Evolutionary conservation across 2,329 filamentous ascomycete genomes (phyloP), one percentile per base, ranked within the genome.

Genomic region (Cladophialophora psammophila): DNA sequence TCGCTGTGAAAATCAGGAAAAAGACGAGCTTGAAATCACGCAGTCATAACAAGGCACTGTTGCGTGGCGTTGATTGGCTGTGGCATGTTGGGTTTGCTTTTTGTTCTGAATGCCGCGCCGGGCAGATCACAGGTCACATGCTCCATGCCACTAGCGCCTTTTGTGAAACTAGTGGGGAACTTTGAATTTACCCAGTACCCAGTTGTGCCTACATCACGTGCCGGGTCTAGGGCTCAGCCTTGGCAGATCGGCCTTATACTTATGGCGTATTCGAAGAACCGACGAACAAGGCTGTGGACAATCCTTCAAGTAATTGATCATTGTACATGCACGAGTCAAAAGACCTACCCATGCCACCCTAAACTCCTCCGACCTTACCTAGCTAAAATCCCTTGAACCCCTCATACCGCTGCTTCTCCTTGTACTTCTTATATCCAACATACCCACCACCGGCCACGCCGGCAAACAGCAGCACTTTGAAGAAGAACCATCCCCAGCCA

Each of bases 401-500:
- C 52, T 48, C 63, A 36, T 72, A 70, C 77, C 86, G 87, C 78
- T 82, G 84, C 69, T 78, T 80, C 70, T 90, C 80, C 76, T 94
- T 87, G 81, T 92, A 99, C 54, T 90, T 86, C 6, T 93, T 97
- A 78, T 86, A 98, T 34, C 93, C 94, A 53, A 93, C 88, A 78
- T 98, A 99, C 4, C 78, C 91, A 72, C 91, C 94, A 9, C 85
- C 91, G 53, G 90, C 74, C 15, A 88, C 86, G 35, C 89, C 78
- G 70, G 91, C 82, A 79, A 97, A 91, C 67, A 97, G 75, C 66
- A 98, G 76, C 69, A 92, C 84, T 87, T 97, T 98, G 79, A 93
- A 85, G 69, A 98, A 82, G 80, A 90, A 90, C 88, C 88, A 90
- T 7, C 81, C 80, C 88, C 88, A 91, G 75, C 88, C 84, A 20